Conservation (phyloP, 768 basidiomycete species). For the Galerina sulciceps region DNA sequence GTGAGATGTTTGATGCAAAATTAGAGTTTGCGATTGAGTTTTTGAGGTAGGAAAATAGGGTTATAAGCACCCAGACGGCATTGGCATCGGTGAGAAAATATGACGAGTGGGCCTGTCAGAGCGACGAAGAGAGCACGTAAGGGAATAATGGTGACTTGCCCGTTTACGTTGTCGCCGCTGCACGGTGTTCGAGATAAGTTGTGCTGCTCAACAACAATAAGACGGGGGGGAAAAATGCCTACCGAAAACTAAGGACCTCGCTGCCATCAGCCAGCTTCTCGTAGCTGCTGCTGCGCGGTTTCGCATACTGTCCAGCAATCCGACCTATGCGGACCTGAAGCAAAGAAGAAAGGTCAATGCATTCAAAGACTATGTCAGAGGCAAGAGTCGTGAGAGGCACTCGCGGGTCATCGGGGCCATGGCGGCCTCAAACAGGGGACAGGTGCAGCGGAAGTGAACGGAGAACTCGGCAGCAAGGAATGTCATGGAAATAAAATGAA, state of each 20-base stretch:
- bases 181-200: not conserved
- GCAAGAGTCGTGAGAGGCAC: not conserved
- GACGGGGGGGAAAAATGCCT: constrained; percentile 22
- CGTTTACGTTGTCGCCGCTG: constrained; percentile 97
- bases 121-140: constrained; percentile 4
- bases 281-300: constrained; percentile 84
- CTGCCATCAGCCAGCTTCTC: constrained; percentile 73
- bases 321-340: constrained; percentile 79
- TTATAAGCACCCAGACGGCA: not conserved
- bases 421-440: not conserved
- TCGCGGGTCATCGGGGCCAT: not conserved
- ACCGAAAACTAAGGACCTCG: constrained; percentile 89
- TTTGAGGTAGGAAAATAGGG: not conserved
- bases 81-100: not conserved
- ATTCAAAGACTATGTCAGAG: not conserved
- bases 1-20: not conserved
- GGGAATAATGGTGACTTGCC: constrained; percentile 45
- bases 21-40: constrained; percentile 1
- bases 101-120: constrained; percentile 18
- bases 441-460: not conserved
- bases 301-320: constrained; percentile 97
- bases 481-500: not conserved
- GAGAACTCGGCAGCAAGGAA: not conserved
- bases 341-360: not conserved
- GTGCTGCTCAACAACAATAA: not conserved